A percentile compares a stretch with the other conserved stretches of the same genome.
phyloP scores from a whole-genome alignment of 2,329 filamentous ascomycete genomes.

The Calonectria hawksworthii region DNA sequence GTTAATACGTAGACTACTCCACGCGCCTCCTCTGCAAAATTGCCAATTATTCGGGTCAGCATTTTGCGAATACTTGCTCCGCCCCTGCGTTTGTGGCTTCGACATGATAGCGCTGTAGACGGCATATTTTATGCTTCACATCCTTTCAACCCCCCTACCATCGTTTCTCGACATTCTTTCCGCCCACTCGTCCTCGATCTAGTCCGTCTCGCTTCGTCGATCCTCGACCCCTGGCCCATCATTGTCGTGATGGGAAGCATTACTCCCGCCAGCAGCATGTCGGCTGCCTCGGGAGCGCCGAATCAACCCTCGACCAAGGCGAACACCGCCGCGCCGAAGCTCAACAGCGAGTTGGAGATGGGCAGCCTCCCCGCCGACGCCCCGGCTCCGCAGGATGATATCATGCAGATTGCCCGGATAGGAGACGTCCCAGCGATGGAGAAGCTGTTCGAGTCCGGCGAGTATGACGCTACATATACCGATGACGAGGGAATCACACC shows the following conservation, averaged over 20 bases:
- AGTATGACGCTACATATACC: slow-evolving; percentile 84
- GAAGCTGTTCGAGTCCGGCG: slow-evolving; percentile 87
- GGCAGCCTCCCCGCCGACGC: slow-evolving; percentile 61
- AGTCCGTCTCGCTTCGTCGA: slow-evolving; percentile 1
- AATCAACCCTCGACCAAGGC: slow-evolving; percentile 70
- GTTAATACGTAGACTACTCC: slow-evolving; percentile 45
- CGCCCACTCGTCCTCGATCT: neutral
- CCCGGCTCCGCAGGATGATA: slow-evolving; percentile 73
- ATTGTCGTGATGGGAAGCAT: slow-evolving; percentile 57
- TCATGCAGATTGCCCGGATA: slow-evolving; percentile 94
- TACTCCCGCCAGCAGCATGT: slow-evolving; percentile 51
- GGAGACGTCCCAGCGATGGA: slow-evolving; percentile 91
- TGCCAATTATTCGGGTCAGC: slow-evolving; percentile 38
- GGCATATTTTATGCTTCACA: slow-evolving; percentile 17
- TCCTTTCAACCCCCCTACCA: slow-evolving; percentile 3
- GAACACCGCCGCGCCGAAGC: slow-evolving; percentile 65
- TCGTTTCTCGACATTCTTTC: neutral
- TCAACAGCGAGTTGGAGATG: slow-evolving; percentile 71
- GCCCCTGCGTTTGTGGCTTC: slow-evolving; percentile 27
- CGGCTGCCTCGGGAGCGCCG: slow-evolving; percentile 59
- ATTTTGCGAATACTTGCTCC: slow-evolving; percentile 28
- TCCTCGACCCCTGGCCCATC: slow-evolving; percentile 31
- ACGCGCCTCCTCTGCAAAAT: slow-evolving; percentile 45
- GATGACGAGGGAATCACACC: slow-evolving; percentile 97
- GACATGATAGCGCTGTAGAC: slow-evolving; percentile 36